phyloP scores from a whole-genome alignment of 192 early-diverging fungal species.

The Obelidium mucronatum region DNA sequence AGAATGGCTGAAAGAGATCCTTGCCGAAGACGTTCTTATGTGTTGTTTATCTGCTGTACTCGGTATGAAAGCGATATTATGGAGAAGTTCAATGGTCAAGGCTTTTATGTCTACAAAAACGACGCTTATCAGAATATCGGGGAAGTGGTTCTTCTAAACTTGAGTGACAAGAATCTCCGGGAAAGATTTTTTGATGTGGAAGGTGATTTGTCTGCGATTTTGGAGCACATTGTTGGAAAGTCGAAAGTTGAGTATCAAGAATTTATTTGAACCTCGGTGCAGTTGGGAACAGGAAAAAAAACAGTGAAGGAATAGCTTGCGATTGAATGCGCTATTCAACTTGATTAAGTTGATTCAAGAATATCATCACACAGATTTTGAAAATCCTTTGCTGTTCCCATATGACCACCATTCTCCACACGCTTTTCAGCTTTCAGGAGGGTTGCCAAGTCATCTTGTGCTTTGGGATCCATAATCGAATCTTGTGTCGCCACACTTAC shows the following conservation, averaged over 20 bases:
- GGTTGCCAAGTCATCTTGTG: background rate
- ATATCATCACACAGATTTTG: background rate
- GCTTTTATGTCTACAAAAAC: background rate
- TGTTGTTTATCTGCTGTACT: slow-evolving; percentile 15
- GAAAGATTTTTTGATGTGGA: no score
- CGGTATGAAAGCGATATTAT: background rate
- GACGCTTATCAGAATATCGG: slow-evolving; percentile 6
- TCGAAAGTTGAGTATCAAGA: no score
- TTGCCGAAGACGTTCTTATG: background rate
- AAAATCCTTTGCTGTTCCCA: background rate
- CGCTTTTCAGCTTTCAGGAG: background rate
- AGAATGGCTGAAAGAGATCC: background rate
- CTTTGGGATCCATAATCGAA: background rate
- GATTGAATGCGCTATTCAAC: no score
- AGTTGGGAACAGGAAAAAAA: no score
- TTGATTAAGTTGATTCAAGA: no score
- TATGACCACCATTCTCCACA: background rate
- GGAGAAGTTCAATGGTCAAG: background rate
- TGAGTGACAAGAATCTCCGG: no score
- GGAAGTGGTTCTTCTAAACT: slow-evolving; percentile 5
- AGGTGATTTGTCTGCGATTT: no score
- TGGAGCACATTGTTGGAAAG: no score
- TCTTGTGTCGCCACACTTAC: background rate
- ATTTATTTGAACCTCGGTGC: no score
- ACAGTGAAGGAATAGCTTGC: no score